Base-by-base conservation (phyloP, 768 basidiomycete genomes). In the Leccinum disarticulatum region DNA sequence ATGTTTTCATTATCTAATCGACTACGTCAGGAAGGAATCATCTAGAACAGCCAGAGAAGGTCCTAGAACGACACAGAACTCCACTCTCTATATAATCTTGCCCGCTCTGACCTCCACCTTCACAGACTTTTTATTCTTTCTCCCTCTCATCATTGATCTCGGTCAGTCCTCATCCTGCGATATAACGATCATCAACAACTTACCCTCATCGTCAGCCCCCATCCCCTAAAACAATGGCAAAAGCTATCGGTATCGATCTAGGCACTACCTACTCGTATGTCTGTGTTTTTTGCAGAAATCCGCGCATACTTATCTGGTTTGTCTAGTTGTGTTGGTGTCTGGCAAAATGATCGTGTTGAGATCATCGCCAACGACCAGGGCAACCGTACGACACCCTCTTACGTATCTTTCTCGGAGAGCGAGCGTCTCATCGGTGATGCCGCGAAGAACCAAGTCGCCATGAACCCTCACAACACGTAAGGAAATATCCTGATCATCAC, bases 381-480 rank as follows among this genome's bases (percentile, higher is more conserved):
- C 74, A 93, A 96, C 81, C 90, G 94, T 59, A 96, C 95, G 9
- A 96, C 94, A 7, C 94, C 95, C 15, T 96, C 95, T 8, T 96
- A 95, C 75, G 95, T 97, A 77, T 87, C 95, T 54, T 96, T 96
- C 83, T 91, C 92, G 64, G 91, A 93, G 70, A 88, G 80, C 62
- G 96, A 98, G 83, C 95, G 96, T 81, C 85, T 98, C 67, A 98
- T 98, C 73, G 96, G 95, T 70, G 96, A 98, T 83, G 96, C 96
- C 67, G 96, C 96, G 57, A 98, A 98, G 82, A 98, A 98, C 78
- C 94, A 95, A 70, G 92, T 93, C 77, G 95, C 95, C 60, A 95
- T 97, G 94, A 98, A 98, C 85, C 95, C 95, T 58, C 83, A 87
- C 77, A 93, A 96, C 79, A 92, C 90, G 86, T 85, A 72, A 55